phyloP scores from a whole-genome alignment of 176 grass and related monocot species.

The Oryza glumipatula region DNA sequence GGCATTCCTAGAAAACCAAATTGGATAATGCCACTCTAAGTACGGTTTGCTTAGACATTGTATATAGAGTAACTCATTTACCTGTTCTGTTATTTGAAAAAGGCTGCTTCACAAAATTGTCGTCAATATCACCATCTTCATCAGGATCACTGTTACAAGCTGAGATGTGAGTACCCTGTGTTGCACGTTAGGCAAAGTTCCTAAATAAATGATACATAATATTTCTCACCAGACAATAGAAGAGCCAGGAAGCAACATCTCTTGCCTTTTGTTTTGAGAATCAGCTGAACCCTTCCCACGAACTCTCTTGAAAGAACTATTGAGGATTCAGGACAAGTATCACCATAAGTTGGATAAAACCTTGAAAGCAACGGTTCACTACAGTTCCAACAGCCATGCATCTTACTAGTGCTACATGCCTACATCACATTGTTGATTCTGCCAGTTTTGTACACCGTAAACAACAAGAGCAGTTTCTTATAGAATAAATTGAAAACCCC shows the following conservation, averaged over 20 bases:
- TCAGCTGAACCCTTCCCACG: slow-evolving; percentile 33
- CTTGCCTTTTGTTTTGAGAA: slow-evolving; percentile 28
- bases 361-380: background rate
- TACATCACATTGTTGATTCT: too few relatives aligned
- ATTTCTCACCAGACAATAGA: slow-evolving; percentile 40
- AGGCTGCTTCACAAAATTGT: slow-evolving; percentile 40
- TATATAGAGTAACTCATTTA: slow-evolving; percentile 17
- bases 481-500: too few relatives aligned
- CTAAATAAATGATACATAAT: background rate
- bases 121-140: slow-evolving; percentile 43
- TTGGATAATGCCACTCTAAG: background rate
- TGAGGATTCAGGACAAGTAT: slow-evolving; percentile 19
- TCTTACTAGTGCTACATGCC: slow-evolving; percentile 2
- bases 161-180: slow-evolving; percentile 15
- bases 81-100: slow-evolving; percentile 44
- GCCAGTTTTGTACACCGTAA: too few relatives aligned
- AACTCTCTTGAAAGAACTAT: slow-evolving; percentile 38
- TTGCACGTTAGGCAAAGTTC: background rate
- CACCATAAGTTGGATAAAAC: slow-evolving; percentile 15
- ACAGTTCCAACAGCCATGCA: background rate
- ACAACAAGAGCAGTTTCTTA: too few relatives aligned
- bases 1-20: background rate
- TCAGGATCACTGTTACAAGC: slow-evolving; percentile 42
- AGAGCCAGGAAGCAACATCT: slow-evolving; percentile 9
- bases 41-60: background rate